phyloP scores from a whole-genome alignment of 768 basidiomycete species.

The Wakefieldia striispora region DNA sequence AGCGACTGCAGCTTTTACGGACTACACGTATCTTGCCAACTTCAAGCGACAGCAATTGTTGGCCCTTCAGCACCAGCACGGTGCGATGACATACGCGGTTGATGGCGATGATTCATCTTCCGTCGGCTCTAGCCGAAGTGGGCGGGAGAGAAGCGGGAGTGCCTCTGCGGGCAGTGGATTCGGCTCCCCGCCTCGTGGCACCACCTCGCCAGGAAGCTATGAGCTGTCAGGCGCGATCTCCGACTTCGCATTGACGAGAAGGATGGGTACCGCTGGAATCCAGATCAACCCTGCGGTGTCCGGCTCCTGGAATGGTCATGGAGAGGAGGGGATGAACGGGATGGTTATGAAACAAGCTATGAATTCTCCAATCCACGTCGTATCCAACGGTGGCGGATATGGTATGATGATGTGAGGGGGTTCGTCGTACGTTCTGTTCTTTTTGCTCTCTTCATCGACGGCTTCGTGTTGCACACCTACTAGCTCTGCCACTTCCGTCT shows the following conservation, averaged over 20 bases:
- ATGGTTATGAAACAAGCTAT: conserved; percentile 37
- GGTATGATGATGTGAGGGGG: conserved; percentile 36
- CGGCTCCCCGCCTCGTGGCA: conserved; percentile 30
- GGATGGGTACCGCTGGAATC: conserved; percentile 22
- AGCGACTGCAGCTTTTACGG: conserved; percentile 9
- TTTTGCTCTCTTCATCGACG: background rate
- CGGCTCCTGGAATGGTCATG: conserved; percentile 25
- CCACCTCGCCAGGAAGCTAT: conserved; percentile 31
- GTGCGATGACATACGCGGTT: conserved; percentile 22
- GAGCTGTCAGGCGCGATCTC: conserved; percentile 34
- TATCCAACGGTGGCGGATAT: conserved; percentile 38
- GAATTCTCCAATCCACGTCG: conserved; percentile 37
- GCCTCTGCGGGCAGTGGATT: conserved; percentile 34
- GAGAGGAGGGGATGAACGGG: conserved; percentile 31
- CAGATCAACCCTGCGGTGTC: conserved; percentile 26
- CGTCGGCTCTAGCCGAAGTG: conserved; percentile 35
- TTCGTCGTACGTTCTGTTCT: conserved; percentile 6
- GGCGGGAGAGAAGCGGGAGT: conserved; percentile 37
- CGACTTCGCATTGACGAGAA: conserved; percentile 26
- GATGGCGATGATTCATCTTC: conserved; percentile 41
- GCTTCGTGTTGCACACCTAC: conserved; percentile 11
- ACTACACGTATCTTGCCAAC: conserved; percentile 27
- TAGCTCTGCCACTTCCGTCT: conserved; percentile 8
- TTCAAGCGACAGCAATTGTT: conserved; percentile 30
- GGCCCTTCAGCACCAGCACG: conserved; percentile 32